Evolutionary conservation across 1,284 basidiomycete genomes (phyloP), one percentile per base, ranked within the genome.

Genomic region (Trametes polyzona): DNA sequence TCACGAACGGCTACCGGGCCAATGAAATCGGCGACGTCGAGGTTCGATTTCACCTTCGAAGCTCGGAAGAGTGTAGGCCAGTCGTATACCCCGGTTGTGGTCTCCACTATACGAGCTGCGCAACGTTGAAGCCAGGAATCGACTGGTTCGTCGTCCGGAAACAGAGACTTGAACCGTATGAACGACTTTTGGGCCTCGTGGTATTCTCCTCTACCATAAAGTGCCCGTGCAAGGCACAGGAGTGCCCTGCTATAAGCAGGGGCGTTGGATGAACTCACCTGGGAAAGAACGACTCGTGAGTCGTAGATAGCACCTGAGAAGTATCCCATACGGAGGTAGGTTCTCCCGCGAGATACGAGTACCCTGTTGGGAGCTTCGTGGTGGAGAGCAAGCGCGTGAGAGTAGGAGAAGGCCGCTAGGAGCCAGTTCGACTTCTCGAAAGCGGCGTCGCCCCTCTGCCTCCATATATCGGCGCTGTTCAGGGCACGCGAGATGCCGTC

Each of bases 371-470:
- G 23, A 10, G 64, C 58, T 11, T 41, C 32, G 4, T 55, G 57
- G 32, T 63, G 52, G 4, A 65, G 26, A 1, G 56, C 47, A 27
- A 70, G 57, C 10, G 65, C 68, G 6, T 55, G 55, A 2, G 68
- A 66, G 42, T 64, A 69, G 4, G 67, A 63, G 39, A 67, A 48
- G 4, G 65, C 67, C 4, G 69, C 68, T 10, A 64, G 60, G 35
- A 69, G 58, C 66, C 66, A 68, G 23, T 57, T 58, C 1, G 55
- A 53, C 10, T 37, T 32, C 46, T 66, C 59, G 57, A 61, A 66
- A 44, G 57, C 35, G 4, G 14, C 41, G 35, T 65, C 63, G 19
- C 65, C 66, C 10, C 52, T 52, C 14, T 50, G 43, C 19, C 56
- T 57, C 63, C 65, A 67, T 17, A 36, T 42, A 2, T 65, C 66